Conservation (phyloP, 495 filamentous ascomycete genomes). For the Hypoxylon crocopeplum region DNA sequence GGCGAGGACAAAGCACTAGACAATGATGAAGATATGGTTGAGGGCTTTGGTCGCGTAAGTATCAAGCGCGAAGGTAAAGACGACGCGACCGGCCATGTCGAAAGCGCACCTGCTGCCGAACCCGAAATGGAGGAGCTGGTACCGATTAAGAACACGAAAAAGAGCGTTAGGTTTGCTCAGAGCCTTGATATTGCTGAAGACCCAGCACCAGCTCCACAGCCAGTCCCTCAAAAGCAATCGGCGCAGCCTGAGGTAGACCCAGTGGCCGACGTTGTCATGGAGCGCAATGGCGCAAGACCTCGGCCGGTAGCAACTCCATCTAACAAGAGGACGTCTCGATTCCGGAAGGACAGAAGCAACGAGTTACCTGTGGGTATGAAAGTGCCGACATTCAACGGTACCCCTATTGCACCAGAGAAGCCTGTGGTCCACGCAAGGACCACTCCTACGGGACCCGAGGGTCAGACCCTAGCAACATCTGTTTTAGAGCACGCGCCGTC, state of each 20-base stretch:
- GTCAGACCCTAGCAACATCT: conserved; percentile 60
- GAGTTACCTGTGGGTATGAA: conserved; percentile 5
- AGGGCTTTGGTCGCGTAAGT: conserved; percentile 48
- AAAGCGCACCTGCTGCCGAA: not conserved
- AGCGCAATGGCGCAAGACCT: conserved; percentile 50
- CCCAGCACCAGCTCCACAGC: conserved; percentile 44
- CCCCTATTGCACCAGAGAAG: conserved; percentile 29
- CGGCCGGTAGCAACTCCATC: conserved; percentile 43
- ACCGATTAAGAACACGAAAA: conserved; percentile 55
- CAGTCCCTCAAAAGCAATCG: conserved; percentile 28
- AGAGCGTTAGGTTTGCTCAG: conserved; percentile 77
- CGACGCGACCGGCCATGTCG: not conserved
- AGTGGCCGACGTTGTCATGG: conserved; percentile 57
- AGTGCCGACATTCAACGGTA: conserved; percentile 1
- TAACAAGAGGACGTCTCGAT: conserved; percentile 54
- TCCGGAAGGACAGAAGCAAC: conserved; percentile 47
- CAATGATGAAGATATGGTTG: conserved; percentile 40
- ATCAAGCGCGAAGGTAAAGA: conserved; percentile 34
- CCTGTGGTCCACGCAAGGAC: conserved; percentile 15
- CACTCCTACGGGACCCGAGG: conserved; percentile 61
- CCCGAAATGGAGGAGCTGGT: not conserved
- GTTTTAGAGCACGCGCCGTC: conserved; percentile 67
- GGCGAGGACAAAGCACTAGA: conserved; percentile 19
- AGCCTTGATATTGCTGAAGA: conserved; percentile 72
- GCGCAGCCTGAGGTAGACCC: conserved; percentile 47